Evolutionary conservation across 202 grass and related monocot species (phyloP).

Genomic region (Brachypodium distachyon): DNA sequence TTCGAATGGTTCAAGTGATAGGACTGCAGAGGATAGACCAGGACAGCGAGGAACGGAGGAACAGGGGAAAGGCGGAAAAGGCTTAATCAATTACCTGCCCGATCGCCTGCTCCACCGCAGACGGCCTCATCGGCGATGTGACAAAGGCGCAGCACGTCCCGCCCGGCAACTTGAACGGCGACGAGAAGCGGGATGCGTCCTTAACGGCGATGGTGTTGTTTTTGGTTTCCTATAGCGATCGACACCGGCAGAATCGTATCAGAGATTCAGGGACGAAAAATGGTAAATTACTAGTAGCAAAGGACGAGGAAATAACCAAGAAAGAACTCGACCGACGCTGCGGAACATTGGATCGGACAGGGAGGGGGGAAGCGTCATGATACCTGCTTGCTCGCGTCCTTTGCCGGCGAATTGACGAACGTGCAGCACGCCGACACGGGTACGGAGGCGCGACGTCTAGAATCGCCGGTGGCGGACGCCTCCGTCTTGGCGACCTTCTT

Average conservation of each 20-base stretch:
- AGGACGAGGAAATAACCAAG: not conserved
- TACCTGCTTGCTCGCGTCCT: conserved; percentile 16
- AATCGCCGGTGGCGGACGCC: not conserved
- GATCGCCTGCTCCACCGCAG: not conserved
- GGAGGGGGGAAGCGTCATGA: not conserved
- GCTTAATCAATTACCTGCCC: not conserved
- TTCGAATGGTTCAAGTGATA: not conserved
- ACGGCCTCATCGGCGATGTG: not conserved
- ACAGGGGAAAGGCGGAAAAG: not conserved
- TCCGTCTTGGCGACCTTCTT: not conserved
- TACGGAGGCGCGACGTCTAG: not conserved
- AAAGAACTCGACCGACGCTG: not conserved
- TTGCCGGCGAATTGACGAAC: not conserved
- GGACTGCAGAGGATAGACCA: not conserved
- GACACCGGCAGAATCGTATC: not conserved
- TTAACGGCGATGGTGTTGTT: not conserved
- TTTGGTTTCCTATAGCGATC: not conserved
- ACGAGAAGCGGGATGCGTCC: not conserved
- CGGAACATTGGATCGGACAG: not conserved
- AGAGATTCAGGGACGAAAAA: not conserved
- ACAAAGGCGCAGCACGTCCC: not conserved
- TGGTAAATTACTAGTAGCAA: not conserved
- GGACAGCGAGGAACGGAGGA: not conserved
- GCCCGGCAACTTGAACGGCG: not conserved
- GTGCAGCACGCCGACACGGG: not conserved